phyloP scores from a whole-genome alignment of 768 basidiomycete species.

The Russula ochroleuca region DNA sequence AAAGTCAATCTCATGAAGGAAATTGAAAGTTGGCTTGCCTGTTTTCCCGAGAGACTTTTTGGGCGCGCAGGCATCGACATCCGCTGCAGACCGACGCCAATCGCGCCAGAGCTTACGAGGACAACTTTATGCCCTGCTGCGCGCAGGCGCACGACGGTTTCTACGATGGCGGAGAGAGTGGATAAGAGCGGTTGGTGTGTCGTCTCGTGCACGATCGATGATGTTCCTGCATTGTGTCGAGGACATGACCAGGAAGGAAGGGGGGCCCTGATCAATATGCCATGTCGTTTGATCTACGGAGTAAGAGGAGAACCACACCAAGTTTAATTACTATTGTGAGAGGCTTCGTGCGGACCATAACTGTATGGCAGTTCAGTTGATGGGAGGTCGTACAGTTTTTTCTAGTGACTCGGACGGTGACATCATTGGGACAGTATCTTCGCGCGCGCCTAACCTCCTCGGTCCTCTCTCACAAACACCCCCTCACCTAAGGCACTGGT shows the following conservation, averaged over 20 bases:
- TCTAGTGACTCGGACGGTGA: too few species aligned
- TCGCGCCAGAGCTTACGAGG: constrained; percentile 95
- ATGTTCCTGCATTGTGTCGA: constrained; percentile 58
- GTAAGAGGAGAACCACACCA: constrained; percentile 28
- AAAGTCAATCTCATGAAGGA: neutral
- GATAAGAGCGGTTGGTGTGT: constrained; percentile 91
- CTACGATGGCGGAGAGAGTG: constrained; percentile 86
- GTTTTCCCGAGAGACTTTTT: constrained; percentile 84
- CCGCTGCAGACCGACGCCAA: constrained; percentile 87
- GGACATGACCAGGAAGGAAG: neutral
- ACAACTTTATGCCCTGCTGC: constrained; percentile 88
- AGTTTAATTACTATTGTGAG: constrained; percentile 33
- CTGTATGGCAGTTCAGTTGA: neutral
- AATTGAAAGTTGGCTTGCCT: constrained; percentile 48
- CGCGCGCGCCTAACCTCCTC: too few species aligned
- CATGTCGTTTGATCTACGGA: neutral
- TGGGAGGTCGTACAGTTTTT: too few species aligned
- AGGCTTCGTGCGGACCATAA: constrained; percentile 19
- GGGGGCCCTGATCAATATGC: neutral
- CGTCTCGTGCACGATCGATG: constrained; percentile 92
- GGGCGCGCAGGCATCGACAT: constrained; percentile 81
- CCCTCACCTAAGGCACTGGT: too few species aligned
- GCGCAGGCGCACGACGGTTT: constrained; percentile 78
- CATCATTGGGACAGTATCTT: too few species aligned
- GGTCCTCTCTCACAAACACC: too few species aligned